A percentile compares a stretch with the other conserved stretches of the same genome.
Conservation (phyloP, 2,329 filamentous ascomycete species). For the Cladosporium sphaerospermum region DNA sequence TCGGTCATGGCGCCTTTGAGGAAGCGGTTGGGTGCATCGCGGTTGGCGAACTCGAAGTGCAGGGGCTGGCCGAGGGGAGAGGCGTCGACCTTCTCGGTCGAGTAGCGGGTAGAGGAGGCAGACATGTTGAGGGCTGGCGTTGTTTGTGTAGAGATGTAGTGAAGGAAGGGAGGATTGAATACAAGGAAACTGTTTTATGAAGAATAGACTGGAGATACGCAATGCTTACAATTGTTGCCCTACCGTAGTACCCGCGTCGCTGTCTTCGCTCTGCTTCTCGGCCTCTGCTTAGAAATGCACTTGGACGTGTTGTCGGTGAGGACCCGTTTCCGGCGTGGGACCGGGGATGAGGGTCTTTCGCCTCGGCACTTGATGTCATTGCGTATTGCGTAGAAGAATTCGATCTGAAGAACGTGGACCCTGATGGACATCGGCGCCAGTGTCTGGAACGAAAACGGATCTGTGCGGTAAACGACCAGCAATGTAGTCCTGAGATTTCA, state of each 20-base stretch:
- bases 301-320: constrained; percentile 8
- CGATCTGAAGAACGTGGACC: constrained; percentile 5
- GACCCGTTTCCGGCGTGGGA: constrained; percentile 3
- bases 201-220: not conserved
- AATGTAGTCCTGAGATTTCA: no score
- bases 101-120: constrained; percentile 28
- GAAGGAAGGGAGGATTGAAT: not conserved
- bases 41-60: constrained; percentile 43
- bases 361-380: constrained; percentile 11
- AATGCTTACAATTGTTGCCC: not conserved
- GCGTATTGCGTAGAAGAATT: not conserved
- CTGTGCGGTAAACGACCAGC: not conserved
- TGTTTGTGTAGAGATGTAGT: not conserved
- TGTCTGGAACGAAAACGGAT: not conserved
- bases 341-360: not conserved
- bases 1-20: constrained; percentile 65
- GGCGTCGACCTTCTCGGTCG: constrained; percentile 35
- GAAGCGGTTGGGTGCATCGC: constrained; percentile 58
- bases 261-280: not conserved
- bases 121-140: constrained; percentile 5
- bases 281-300: constrained; percentile 10
- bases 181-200: not conserved
- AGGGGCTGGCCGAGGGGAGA: constrained; percentile 39
- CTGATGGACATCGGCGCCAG: not conserved
- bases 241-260: not conserved